These are phyloP conservation scores for Plasmodium blacklocki DNA, from an alignment of 169 alveolate species.

Conservation along the genomic window DNA sequence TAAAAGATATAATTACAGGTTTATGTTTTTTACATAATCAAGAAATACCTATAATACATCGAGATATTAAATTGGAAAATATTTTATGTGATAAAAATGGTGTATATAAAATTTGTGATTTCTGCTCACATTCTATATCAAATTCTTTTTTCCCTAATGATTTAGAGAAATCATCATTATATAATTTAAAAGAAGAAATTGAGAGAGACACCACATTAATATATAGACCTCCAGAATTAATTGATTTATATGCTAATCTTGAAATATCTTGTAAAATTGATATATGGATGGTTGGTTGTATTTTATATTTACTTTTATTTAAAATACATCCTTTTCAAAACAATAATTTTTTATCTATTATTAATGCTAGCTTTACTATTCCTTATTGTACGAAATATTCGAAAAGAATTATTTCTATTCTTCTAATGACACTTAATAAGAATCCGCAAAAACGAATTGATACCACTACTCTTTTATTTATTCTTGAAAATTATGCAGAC, in stretches of 20 bases:
- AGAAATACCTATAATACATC: conserved; percentile 90
- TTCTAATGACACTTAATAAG: conserved; percentile 49
- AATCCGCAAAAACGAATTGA: conserved; percentile 59
- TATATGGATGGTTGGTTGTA: conserved; percentile 93
- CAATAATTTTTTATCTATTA: conserved; percentile 75
- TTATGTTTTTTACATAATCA: conserved; percentile 86
- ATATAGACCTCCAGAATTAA: conserved; percentile 94
- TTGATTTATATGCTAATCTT: conserved; percentile 85
- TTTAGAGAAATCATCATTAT: conserved; percentile 50
- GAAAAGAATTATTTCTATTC: conserved; percentile 50
- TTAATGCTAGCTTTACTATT: conserved; percentile 75
- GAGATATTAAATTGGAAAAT: conserved; percentile 89
- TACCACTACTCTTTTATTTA: conserved; percentile 63
- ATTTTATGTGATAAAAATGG: conserved; percentile 75
- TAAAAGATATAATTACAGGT: conserved; percentile 80
- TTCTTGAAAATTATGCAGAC: conserved; percentile 68
- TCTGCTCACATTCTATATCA: conserved; percentile 88
- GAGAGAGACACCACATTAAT: conserved; percentile 92
- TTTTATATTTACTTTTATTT: conserved; percentile 84
- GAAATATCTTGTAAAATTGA: conserved; percentile 89
- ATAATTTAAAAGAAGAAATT: conserved; percentile 85
- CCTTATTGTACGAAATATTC: conserved; percentile 37
- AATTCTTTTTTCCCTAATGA: conserved; percentile 71
- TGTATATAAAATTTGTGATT: conserved; percentile 92
- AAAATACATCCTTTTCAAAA: conserved; percentile 81